Evolutionary conservation across 2,329 filamentous ascomycete species (phyloP).

Genomic region (Thyridium curvatum): DNA sequence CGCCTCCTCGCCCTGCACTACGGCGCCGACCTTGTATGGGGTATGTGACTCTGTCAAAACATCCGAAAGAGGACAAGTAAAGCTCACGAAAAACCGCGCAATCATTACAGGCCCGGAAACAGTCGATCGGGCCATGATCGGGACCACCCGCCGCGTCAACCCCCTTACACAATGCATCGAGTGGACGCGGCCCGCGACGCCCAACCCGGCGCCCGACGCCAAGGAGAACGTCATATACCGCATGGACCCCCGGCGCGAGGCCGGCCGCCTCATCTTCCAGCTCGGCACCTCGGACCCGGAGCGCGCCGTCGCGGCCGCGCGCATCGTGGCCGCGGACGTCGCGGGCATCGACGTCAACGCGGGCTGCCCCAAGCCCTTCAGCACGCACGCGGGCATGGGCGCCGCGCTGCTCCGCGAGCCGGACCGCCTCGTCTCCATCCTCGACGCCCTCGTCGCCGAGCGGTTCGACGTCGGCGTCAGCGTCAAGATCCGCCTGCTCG

Average conservation of each 20-base stretch:
- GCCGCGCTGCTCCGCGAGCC: conserved; percentile 82
- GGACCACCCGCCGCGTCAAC: conserved; percentile 73
- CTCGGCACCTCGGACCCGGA: conserved; percentile 82
- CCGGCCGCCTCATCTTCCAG: conserved; percentile 76
- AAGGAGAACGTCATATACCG: conserved; percentile 74
- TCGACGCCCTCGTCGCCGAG: conserved; percentile 73
- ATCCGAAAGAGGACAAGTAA: not conserved
- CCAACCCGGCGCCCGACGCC: conserved; percentile 34
- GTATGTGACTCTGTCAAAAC: conserved; percentile 34
- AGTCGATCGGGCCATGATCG: conserved; percentile 86
- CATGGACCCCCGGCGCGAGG: conserved; percentile 72
- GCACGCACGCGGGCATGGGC: conserved; percentile 89
- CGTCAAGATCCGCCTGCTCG: conserved; percentile 89
- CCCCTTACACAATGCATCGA: conserved; percentile 73
- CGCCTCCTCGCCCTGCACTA: conserved; percentile 86
- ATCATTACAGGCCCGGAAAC: conserved; percentile 73
- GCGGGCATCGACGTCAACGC: conserved; percentile 95
- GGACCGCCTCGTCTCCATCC: conserved; percentile 75
- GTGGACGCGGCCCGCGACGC: conserved; percentile 66
- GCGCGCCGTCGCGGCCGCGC: conserved; percentile 76
- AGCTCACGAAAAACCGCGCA: not conserved
- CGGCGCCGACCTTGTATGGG: conserved; percentile 95
- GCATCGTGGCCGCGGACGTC: conserved; percentile 79
- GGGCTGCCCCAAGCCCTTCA: conserved; percentile 97
- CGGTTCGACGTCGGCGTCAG: conserved; percentile 87